Evolutionary conservation across 768 basidiomycete genomes (phyloP).

Genomic region (Tephrocybe sp.): DNA sequence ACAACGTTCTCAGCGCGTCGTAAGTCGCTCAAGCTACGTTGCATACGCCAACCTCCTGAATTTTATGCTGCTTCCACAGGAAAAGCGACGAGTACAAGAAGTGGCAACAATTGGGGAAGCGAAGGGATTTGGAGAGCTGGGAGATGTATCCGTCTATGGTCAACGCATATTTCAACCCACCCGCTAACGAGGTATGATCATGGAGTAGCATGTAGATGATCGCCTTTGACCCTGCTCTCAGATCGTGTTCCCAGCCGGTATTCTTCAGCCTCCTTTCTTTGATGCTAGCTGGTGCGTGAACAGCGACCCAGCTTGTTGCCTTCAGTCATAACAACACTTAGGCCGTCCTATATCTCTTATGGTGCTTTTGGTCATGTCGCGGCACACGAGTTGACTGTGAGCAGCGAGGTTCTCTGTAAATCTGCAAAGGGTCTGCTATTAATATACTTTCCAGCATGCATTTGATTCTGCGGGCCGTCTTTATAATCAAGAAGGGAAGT

Average conservation of each 20-base stretch:
- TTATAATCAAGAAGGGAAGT: constrained; percentile 87
- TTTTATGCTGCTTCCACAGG: constrained; percentile 29
- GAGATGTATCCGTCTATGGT: constrained; percentile 86
- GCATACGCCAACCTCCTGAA: no score
- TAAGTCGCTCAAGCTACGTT: constrained; percentile 20
- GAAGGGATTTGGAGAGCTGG: constrained; percentile 73
- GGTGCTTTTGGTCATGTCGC: constrained; percentile 93
- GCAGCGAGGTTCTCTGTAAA: constrained; percentile 18
- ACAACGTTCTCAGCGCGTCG: constrained; percentile 72
- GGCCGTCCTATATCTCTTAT: constrained; percentile 88
- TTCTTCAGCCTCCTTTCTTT: constrained; percentile 92
- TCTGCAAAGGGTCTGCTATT: background rate
- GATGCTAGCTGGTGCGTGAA: constrained; percentile 61
- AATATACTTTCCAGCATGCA: constrained; percentile 55
- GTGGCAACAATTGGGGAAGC: constrained; percentile 73
- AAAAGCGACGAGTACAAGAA: constrained; percentile 57
- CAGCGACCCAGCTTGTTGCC: background rate
- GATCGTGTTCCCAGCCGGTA: constrained; percentile 97
- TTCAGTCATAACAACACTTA: constrained; percentile 22
- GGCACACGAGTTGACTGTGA: constrained; percentile 86
- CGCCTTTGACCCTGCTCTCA: constrained; percentile 21
- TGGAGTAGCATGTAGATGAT: background rate
- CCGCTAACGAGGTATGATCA: constrained; percentile 72
- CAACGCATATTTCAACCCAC: constrained; percentile 87
- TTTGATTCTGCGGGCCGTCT: constrained; percentile 88